Evolutionary conservation across 2,329 filamentous ascomycete species (phyloP), one percentile per base, ranked within the genome.

Genomic region (Colletotrichum karsti): DNA sequence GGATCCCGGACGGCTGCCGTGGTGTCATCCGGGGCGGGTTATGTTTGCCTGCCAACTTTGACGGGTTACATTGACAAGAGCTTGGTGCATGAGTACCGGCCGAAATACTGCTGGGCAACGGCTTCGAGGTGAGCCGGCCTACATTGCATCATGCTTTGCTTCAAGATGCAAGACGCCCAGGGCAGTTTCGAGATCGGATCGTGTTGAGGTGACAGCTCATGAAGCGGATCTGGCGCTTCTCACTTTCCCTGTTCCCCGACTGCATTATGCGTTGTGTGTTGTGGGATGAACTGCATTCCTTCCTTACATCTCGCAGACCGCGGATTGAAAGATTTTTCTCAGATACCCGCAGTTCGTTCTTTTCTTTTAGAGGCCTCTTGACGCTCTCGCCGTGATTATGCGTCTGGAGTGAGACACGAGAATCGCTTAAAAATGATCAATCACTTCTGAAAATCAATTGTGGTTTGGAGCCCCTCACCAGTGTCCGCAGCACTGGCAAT

Each of bases 401-500:
- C 20, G 20, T 44, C 24, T 37, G 30, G 13, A 37, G 53, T 44
- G 35, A 64, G 15, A 39, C 22, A 41, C n/a, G 15, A n/a, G 10
- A 46, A 20, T 10, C 15, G 28, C n/a, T 26, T 13, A 15, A n/a
- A 64, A 63, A 64, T 58, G 65, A 65, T 22, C 33, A 4, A 35
- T 65, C 53, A 64, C 24, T 58, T 59, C 9, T 42, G 33, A 65
- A 18, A 22, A 54, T 42, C 15, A 30, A 54, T 35, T 59, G 46
- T 59, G 46, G 46, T 9, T n/a, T 42, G 7, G 13, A 20, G 20
- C 42, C 51, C 20, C 42, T 53, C 26, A 30, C 1, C 15, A 42
- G 7, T 22, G 7, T 56, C 20, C 20, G 51, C 42, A 13, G 7
- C 6, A 8, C 26, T 58, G 8, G n/a, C 24, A 46, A 26, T 7